Evolutionary conservation across 2,329 filamentous ascomycete genomes (phyloP), one percentile per base, ranked within the genome.

Genomic region (Ambrosiella cleistominuta): DNA sequence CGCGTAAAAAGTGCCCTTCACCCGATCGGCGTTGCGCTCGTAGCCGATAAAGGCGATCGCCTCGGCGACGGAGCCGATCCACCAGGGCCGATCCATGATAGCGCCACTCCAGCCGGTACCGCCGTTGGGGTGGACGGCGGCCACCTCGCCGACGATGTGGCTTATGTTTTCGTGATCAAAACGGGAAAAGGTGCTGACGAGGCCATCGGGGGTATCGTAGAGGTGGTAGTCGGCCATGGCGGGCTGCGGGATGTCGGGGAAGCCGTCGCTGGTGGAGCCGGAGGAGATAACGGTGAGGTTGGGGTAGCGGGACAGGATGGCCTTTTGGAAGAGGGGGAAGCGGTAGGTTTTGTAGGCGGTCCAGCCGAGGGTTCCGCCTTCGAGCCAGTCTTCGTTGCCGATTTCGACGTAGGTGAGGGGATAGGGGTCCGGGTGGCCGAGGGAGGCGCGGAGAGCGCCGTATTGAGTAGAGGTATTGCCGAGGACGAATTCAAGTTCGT

Each of bases 381-480:
- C 74, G 3, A 83, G 74, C 71, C 77, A 78, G 63, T 86, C 82
- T 65, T 86, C 82, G 65, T 86, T 85, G 60, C 83, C 82, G 49
- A 85, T 69, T 67, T 85, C 82, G 57, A 85, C 78, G 63, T 77
- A 82, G 9, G 75, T 70, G 54, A 86, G 71, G 37, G 66, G 70
- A 69, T 79, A 85, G 0, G 82, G 82, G 60, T 80, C 72, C 0
- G 79, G 74, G 63, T 83, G 77, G 2, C 82, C 82, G 1, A 82
- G 71, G 49, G 74, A 68, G 6, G 79, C 80, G 15, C 82, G 78
- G 6, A 74, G 67, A 3, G 74, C 71, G 12, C 82, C 81, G 71
- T 77, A 83, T 27, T 72, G 73, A 1, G 78, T 78, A 51, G 72
- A 69, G 1, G 68, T 66, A 42, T 75, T 69, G 2, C 81, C 81